A percentile compares a stretch with the other conserved stretches of the same genome.
Conservation (phyloP, 139 green algal species). For the Chlamydomonas sp. region DNA sequence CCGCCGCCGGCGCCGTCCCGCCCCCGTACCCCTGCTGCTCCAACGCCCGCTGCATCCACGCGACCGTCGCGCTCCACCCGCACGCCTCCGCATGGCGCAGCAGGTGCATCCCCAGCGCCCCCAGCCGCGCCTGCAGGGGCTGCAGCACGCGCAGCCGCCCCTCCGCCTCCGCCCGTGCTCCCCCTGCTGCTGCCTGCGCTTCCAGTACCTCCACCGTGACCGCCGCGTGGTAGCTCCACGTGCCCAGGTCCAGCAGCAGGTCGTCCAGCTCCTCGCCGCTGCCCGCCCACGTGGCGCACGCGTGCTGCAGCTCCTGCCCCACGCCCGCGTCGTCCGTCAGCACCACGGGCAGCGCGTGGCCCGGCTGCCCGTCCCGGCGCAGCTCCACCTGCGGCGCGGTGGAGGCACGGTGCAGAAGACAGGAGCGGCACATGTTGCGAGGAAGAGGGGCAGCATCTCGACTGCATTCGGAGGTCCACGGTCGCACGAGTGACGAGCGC, state of each 20-base stretch:
- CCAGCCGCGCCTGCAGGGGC: background rate
- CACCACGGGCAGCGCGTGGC: constrained; percentile 10
- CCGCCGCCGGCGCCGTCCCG: background rate
- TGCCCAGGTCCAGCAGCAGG: constrained; percentile 26
- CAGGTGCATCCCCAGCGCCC: constrained; percentile 2
- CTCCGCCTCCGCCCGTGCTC: no score
- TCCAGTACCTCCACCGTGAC: background rate
- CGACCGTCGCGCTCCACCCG: background rate
- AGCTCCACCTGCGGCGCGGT: constrained; percentile 10
- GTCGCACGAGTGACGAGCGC: background rate
- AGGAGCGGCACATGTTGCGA: no score
- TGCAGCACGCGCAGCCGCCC: no score
- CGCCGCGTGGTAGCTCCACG: background rate
- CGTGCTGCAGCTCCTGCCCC: constrained; percentile 5
- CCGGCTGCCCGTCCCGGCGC: background rate
- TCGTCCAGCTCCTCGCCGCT: constrained; percentile 24
- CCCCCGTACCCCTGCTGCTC: background rate
- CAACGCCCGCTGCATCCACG: background rate
- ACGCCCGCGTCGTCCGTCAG: background rate
- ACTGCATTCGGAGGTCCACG: background rate
- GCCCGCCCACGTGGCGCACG: background rate
- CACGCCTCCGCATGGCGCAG: background rate
- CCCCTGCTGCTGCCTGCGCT: background rate
- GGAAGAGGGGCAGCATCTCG: no score
- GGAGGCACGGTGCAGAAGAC: background rate